These are phyloP conservation scores for Carex sylvatica DNA, from an alignment of 202 grass and related monocot genomes.

Conservation along the genomic window DNA sequence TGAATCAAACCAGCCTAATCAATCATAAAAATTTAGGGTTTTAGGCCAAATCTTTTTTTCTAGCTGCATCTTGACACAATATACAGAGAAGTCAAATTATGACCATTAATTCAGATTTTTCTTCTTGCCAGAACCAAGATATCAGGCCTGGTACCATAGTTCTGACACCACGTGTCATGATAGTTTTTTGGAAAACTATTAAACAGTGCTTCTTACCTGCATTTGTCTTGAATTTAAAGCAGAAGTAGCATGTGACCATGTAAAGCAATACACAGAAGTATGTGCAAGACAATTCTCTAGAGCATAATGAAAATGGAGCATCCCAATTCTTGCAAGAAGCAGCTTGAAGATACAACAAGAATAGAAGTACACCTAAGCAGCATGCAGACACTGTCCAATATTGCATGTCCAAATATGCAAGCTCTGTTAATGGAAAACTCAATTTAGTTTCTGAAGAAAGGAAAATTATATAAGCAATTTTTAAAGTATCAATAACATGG, in stretches of 20 bases:
- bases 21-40: conserved; percentile 20
- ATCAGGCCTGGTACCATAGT: not conserved
- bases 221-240: conserved; percentile 46
- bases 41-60: conserved; percentile 2
- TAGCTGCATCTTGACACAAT: conserved; percentile 14
- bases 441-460: conserved; percentile 22
- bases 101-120: not conserved
- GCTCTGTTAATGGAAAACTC: conserved; percentile 44
- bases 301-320: conserved; percentile 16
- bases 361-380: conserved; percentile 64
- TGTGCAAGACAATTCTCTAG: conserved; percentile 37
- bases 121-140: not conserved
- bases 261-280: conserved; percentile 37
- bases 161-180: not conserved
- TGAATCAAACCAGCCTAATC: conserved; percentile 42
- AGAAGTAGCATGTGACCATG: conserved; percentile 33
- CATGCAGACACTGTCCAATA: conserved; percentile 71
- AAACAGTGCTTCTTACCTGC: conserved; percentile 42
- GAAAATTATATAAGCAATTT: not conserved
- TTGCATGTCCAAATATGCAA: conserved; percentile 68
- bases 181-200: not conserved
- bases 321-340: conserved; percentile 32
- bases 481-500: not conserved
- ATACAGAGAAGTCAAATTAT: not conserved
- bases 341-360: conserved; percentile 54